Conservation (phyloP, 805 yeast species). For the Kluyveromyces dobzhanskii region DNA sequence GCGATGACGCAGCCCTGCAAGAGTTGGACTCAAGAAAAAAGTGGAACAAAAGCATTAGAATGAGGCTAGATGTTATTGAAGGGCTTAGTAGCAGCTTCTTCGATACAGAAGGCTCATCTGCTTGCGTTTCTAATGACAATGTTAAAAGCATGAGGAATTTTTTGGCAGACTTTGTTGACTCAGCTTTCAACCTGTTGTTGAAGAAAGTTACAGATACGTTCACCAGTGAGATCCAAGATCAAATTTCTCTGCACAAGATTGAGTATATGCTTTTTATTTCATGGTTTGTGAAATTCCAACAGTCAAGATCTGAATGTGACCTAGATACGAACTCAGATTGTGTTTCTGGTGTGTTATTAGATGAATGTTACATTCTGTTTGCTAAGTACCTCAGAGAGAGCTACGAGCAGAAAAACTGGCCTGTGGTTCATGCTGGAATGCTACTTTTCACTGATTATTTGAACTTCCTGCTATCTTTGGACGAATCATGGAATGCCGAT, state of each 20-base stretch:
- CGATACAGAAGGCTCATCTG: constrained; percentile 14
- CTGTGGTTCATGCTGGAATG: constrained; percentile 62
- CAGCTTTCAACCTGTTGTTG: constrained; percentile 65
- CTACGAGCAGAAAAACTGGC: constrained; percentile 39
- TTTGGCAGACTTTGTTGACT: constrained; percentile 55
- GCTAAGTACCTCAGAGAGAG: constrained; percentile 33
- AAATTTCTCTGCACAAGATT: constrained; percentile 24
- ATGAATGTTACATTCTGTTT: constrained; percentile 49
- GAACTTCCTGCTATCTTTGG: constrained; percentile 34
- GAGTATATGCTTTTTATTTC: constrained; percentile 53
- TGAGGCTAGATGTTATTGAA: constrained; percentile 25
- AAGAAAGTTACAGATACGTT: constrained; percentile 41
- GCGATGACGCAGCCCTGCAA: constrained; percentile 45
- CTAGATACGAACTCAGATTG: constrained; percentile 28
- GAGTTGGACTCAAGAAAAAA: constrained; percentile 60
- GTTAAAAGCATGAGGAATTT: constrained; percentile 34
- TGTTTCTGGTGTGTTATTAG: constrained; percentile 51
- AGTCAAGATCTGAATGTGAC: constrained; percentile 28
- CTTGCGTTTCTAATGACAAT: constrained; percentile 28
- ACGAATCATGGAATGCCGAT: constrained; percentile 34
- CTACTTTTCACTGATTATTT: constrained; percentile 59
- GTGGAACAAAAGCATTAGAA: constrained; percentile 42
- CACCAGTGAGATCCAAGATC: constrained; percentile 33
- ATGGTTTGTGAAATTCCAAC: constrained; percentile 72
- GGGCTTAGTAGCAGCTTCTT: constrained; percentile 25